Percentiles rank a stretch among this genome's conserved stretches.
These are phyloP conservation scores for Dactylellina leptospora DNA, from an alignment of 2,329 filamentous ascomycete species.

Conservation along the genomic window DNA sequence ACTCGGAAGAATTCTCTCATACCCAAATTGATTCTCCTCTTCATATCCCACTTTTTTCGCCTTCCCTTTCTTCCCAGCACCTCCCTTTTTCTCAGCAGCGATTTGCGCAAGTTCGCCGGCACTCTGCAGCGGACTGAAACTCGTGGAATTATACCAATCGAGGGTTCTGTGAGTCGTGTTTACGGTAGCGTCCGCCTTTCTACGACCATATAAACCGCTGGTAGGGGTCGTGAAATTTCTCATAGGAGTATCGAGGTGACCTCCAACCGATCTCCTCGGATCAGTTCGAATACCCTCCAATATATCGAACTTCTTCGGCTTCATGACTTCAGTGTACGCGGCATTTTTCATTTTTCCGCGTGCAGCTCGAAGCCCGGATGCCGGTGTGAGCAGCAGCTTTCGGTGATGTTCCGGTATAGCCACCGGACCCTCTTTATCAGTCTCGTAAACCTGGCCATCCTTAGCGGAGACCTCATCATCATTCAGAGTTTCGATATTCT, in stretches of 20 bases:
- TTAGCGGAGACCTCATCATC: background rate
- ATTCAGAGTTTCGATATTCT: background rate
- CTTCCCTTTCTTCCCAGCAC: background rate
- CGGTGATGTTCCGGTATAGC: background rate
- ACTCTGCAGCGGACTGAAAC: conserved; percentile 34
- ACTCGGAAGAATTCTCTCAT: conserved; percentile 19
- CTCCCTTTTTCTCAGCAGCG: conserved; percentile 13
- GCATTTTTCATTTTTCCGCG: too few relatives aligned
- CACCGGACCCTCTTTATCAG: background rate
- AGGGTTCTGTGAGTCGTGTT: conserved; percentile 13
- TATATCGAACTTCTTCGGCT: background rate
- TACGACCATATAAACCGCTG: background rate
- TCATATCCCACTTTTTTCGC: background rate
- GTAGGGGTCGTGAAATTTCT: background rate
- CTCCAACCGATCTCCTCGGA: background rate
- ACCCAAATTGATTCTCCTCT: conserved; percentile 8
- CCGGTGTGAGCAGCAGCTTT: conserved; percentile 8
- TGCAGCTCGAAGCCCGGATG: conserved; percentile 7
- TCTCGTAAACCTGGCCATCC: background rate
- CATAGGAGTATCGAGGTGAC: conserved; percentile 2
- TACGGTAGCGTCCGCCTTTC: background rate
- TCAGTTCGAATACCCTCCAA: conserved; percentile 4
- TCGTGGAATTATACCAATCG: conserved; percentile 43
- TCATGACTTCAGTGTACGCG: background rate
- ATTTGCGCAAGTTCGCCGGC: conserved; percentile 9